These are phyloP conservation scores for Rhizopogon sp. DNA, from an alignment of 768 basidiomycete genomes.

Conservation along the genomic window DNA sequence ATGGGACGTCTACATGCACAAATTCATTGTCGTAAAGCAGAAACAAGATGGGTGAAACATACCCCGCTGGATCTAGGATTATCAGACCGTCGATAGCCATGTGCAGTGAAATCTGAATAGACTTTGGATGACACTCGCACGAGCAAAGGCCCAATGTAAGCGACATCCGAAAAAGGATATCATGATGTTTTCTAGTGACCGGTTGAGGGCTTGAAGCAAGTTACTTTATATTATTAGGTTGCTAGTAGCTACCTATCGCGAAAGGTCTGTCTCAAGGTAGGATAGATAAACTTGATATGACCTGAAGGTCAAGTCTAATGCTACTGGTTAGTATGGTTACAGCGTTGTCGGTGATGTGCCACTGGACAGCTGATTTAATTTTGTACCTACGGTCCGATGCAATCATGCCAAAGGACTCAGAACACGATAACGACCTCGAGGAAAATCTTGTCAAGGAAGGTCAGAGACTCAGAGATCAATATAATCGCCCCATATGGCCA, in stretches of 20 bases:
- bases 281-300: not conserved
- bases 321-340: not conserved
- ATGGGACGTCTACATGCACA: conserved; percentile 56
- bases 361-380: not conserved
- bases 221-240: not conserved
- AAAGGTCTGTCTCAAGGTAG: not conserved
- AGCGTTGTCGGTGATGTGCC: not conserved
- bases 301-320: not conserved
- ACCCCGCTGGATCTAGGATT: conserved; percentile 73
- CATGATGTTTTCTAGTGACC: not conserved
- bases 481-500: no score
- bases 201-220: not conserved
- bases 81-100: conserved; percentile 85
- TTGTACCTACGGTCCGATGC: not conserved
- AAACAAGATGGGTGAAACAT: conserved; percentile 21
- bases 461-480: no score
- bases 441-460: no score
- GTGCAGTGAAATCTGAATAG: not conserved
- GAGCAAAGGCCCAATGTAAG: no score
- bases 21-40: conserved; percentile 13
- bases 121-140: not conserved
- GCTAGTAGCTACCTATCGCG: no score
- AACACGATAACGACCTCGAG: not conserved
- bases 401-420: not conserved
- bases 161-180: not conserved